Percentiles rank a stretch among this genome's conserved stretches.
Conservation (phyloP, 2,329 filamentous ascomycete species). For the Xylaria multiplex region DNA sequence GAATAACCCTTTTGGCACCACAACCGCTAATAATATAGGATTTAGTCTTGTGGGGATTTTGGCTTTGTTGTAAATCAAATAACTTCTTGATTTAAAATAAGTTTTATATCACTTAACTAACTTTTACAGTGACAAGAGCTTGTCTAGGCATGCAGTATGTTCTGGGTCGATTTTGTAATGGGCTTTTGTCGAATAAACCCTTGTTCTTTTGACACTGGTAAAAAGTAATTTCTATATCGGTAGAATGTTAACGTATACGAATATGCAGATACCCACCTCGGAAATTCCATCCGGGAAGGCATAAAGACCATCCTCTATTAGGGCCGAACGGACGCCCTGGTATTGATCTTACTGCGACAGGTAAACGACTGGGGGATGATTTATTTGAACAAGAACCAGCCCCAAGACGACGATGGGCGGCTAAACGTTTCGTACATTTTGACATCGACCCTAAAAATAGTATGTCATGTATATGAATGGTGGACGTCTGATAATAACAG, state of each 20-base stretch:
- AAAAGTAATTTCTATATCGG: not conserved
- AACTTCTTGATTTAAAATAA: not conserved
- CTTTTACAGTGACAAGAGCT: not conserved
- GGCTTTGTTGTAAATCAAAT: not conserved
- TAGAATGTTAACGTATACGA: not conserved
- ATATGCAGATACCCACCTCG: constrained; percentile 1
- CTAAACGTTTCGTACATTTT: not conserved
- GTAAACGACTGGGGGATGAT: not conserved
- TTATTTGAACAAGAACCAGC: not conserved
- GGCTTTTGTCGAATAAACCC: no score
- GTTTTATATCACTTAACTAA: not conserved
- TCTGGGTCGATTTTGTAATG: not conserved
- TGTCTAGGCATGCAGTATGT: not conserved
- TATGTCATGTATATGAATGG: not conserved
- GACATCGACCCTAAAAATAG: not conserved
- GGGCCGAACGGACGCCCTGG: not conserved
- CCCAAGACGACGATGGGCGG: not conserved
- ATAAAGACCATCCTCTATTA: not conserved
- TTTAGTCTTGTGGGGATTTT: not conserved
- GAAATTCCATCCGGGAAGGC: not conserved
- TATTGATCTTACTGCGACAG: not conserved
- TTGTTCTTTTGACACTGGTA: no score
- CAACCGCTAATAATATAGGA: not conserved
- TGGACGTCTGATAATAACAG: no score
- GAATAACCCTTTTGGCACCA: not conserved